These are phyloP conservation scores for Metschnikowia continentalis DNA, from an alignment of 805 yeast genomes.

Conservation along the genomic window DNA sequence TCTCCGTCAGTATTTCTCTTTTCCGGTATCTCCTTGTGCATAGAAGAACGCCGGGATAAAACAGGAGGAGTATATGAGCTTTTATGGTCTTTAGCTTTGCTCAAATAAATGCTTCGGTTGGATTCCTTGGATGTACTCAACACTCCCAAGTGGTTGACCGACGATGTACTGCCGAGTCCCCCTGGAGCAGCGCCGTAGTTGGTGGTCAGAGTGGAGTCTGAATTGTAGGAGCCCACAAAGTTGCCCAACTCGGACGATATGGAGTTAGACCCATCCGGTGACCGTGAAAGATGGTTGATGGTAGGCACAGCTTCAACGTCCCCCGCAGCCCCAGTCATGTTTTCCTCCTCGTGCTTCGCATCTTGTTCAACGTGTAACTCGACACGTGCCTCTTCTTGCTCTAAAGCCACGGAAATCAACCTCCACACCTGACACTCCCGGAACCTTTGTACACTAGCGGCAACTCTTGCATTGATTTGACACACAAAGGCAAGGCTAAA, in stretches of 20 bases:
- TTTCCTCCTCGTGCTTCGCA: not conserved
- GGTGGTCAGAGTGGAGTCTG: slow-evolving; percentile 39
- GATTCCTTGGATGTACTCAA: slow-evolving; percentile 15
- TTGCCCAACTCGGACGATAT: slow-evolving; percentile 36
- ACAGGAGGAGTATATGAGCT: not conserved
- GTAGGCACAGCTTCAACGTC: not conserved
- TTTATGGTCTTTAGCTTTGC: not conserved
- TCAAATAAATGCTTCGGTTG: not conserved
- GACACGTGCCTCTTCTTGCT: slow-evolving; percentile 24
- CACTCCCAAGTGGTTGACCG: slow-evolving; percentile 9
- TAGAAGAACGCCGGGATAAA: not conserved
- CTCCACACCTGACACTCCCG: slow-evolving; percentile 65
- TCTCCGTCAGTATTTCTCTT: not conserved
- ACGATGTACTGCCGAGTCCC: slow-evolving; percentile 10
- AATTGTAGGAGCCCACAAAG: slow-evolving; percentile 39
- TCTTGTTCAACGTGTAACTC: slow-evolving; percentile 8
- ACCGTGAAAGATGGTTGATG: not conserved
- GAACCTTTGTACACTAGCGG: slow-evolving; percentile 45
- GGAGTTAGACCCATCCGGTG: slow-evolving; percentile 14
- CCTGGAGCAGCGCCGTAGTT: slow-evolving; percentile 28
- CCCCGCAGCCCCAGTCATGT: not conserved
- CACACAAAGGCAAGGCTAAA: slow-evolving; percentile 53
- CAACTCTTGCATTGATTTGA: slow-evolving; percentile 52
- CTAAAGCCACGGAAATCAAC: slow-evolving; percentile 48
- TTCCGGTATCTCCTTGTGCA: not conserved